Evolutionary conservation across 2,329 filamentous ascomycete genomes (phyloP), one percentile per base, ranked within the genome.

Genomic region (Paraphoma chrysanthemicola): DNA sequence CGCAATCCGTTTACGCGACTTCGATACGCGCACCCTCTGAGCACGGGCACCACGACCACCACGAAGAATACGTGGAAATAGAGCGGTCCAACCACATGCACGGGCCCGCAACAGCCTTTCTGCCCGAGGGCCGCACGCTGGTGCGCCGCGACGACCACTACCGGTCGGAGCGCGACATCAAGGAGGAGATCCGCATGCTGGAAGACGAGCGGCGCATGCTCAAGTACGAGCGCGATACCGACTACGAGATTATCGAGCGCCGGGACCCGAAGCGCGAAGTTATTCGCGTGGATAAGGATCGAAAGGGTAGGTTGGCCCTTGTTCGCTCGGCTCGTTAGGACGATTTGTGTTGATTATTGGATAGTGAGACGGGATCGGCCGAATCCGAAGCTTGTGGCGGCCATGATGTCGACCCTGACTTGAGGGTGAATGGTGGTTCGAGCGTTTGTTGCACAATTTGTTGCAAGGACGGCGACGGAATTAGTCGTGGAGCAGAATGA

Each of bases 251-350:
- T 44, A 75, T 91, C 43, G 89, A 88, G 56, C 75, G 79, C 52
- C 81, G 67, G 76, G 88, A 62, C 54, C 75, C 62, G 49, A 80
- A 67, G 69, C 82, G 66, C 48, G 85, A 87, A 56, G 78, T 88
- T 51, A 81, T 90, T 61, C 83, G 90, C 67, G 87, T 97, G 69
- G 90, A 92, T 80, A 92, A 90, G 83, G 92, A 97, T 81, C 90
- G 90, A 83, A 95, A 91, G 93, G 93, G 93, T 96, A 95, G 89
- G 90, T 88, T 95, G 87, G 87, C 88, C 83, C 88, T 93, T 81
- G 91, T 90, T 82, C 86, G 91, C 78, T 90, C 90, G 72, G 87
- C 88, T 81, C 85, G 87, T 71, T 78, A 72, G 62, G 48, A 65
- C 10, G 33, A 3, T 74, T 23, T 23, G 23, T 76, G 74, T 79